Evolutionary conservation across 495 filamentous ascomycete species (phyloP), one percentile per base, ranked within the genome.

Genomic region (Wilcoxina mikolae): DNA sequence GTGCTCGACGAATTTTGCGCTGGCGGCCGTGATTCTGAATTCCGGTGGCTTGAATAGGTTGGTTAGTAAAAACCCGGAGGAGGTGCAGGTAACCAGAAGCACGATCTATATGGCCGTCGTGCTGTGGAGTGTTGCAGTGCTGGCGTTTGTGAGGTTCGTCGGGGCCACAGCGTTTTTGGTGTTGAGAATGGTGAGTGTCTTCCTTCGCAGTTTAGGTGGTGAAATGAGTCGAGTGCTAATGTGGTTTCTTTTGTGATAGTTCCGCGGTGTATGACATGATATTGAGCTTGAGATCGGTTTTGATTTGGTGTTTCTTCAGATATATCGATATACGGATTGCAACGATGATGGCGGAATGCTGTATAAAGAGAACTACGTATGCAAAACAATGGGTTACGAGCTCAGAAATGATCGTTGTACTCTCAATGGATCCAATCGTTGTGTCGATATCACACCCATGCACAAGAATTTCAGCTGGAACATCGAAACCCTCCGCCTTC

Each of bases 111-210:
- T 96, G 76, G 79, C 77, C 3, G 82, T 96, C 17, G 84, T 96
- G 22, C 70, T 98, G 51, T 96, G 89, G 86, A 82, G 77, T 68
- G 91, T 98, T 33, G 91, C 91, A 0, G 93, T 72, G 1, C 66
- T 96, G 51, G 84, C 79, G 2, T 78, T 81, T 17, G 88, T 98
- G 67, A 87, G 93, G 67, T 96, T 96, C 62, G 66, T 88, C 26
- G 91, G 91, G 7, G 87, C 86, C 0, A 70, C 86, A 67, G 96
- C 93, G 91, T 98, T 91, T 68, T 80, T 96, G 75, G 75, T 95
- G 62, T 81, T 94, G 54, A 75, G 91, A 60, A 78, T 95, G 80
- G 89, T 91, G 60, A 79, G 85, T 46, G 7, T 15, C 7, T 35
- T 35, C 31, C 15, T 35, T 7, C 31, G 31, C 31, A 15, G 31